Conservation (phyloP, 306 rosid genomes). For the Citrullus amarus region DNA sequence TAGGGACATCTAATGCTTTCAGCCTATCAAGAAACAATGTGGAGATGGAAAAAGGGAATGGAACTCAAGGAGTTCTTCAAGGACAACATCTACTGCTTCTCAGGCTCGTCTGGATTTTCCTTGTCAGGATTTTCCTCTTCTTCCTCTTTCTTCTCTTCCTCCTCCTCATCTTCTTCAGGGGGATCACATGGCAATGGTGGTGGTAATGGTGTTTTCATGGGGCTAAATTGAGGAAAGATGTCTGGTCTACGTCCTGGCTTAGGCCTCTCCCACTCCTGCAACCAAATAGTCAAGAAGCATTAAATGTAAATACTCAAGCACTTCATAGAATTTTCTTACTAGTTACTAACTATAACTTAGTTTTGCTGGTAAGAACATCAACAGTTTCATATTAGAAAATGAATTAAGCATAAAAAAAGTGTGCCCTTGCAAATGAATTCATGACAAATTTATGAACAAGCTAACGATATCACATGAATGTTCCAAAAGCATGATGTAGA, state of each 20-base stretch:
- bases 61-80: constrained; percentile 9
- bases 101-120: constrained; percentile 26
- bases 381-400: background rate
- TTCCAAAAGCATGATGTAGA: background rate
- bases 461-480: background rate
- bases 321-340: background rate
- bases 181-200: constrained; percentile 48
- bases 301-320: background rate
- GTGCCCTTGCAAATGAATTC: background rate
- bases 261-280: constrained; percentile 45
- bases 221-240: constrained; percentile 42
- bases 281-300: background rate
- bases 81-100: constrained; percentile 14
- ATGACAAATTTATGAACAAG: background rate
- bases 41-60: background rate
- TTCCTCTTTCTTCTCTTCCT: constrained; percentile 42
- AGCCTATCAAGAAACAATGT: constrained; percentile 1
- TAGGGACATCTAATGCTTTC: background rate
- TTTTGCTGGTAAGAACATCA: background rate
- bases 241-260: constrained; percentile 42
- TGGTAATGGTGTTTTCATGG: constrained; percentile 36
- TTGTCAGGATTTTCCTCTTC: constrained; percentile 30
- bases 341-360: background rate
- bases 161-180: constrained; percentile 48
- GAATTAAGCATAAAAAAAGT: background rate